Evolutionary conservation across 2,329 filamentous ascomycete species (phyloP).

Genomic region (Diplodia sapinea): DNA sequence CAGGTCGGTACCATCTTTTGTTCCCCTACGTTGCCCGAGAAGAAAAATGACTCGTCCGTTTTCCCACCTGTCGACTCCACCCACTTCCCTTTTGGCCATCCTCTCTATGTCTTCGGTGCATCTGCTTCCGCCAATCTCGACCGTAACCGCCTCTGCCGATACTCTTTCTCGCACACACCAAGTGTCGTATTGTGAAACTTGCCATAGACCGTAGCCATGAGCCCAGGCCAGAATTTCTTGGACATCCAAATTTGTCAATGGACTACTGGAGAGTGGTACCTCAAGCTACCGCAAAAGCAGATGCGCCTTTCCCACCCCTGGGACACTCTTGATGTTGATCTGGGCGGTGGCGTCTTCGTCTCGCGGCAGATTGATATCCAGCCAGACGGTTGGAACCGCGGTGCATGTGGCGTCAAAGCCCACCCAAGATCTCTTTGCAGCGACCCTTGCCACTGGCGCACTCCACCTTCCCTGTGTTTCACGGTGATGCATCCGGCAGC

Average conservation of each 20-base stretch:
- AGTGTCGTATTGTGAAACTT: background rate
- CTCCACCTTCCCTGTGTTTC: constrained; percentile 8
- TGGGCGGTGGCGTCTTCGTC: background rate
- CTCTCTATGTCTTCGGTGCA: background rate
- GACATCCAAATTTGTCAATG: background rate
- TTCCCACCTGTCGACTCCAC: background rate
- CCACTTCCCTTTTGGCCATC: constrained; percentile 1
- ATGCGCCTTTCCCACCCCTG: background rate
- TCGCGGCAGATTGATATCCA: constrained; percentile 1
- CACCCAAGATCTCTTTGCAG: constrained; percentile 25
- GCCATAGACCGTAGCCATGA: background rate
- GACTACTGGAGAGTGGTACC: background rate
- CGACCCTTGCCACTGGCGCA: background rate
- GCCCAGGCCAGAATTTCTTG: background rate
- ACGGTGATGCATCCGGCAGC: background rate
- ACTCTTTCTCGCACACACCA: background rate
- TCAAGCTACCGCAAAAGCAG: background rate
- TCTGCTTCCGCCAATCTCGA: background rate
- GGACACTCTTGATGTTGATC: background rate
- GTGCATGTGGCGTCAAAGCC: constrained; percentile 12
- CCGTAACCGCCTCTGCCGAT: background rate
- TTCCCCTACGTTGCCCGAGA: background rate
- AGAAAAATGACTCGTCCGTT: constrained; percentile 6
- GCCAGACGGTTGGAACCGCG: background rate
- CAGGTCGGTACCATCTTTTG: constrained; percentile 10